Evolutionary conservation across 495 filamentous ascomycete genomes (phyloP), one percentile per base, ranked within the genome.

Genomic region (Trichoderma reesei): DNA sequence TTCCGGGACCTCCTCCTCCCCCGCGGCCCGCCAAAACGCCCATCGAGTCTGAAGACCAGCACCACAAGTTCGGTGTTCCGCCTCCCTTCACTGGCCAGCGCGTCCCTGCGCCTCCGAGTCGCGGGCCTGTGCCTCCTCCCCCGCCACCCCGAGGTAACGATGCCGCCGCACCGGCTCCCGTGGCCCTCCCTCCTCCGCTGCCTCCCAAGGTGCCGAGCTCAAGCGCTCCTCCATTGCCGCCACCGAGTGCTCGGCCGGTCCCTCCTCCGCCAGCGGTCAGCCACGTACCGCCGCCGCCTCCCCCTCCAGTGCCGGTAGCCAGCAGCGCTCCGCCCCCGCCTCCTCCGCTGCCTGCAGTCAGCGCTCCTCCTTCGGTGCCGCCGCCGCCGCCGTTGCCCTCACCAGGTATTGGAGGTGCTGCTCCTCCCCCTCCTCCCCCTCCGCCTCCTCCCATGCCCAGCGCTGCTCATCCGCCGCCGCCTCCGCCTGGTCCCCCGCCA

Each of bases 1-100:
- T 48, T 31, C 61, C 60, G 2, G 91, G 87, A 2, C 90, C 92
- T 18, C 88, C 90, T 4, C 91, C 92, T 41, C 92, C 92, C 20
- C 92, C 92, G 8, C 80, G 90, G 68, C 92, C 92, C 42, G 89
- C 92, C 2, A 97, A 97, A 74, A 89, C 85, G 3, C 89, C 91
- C 3, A 78, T 92, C 51, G 51, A 56, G 69, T 89, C 93, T 38
- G 89, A 92, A 20, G 82, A 16, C 72, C 79, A 20, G 51, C 70
- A 44, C 31, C 76, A 79, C 37, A 88, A 78, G 66, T 90, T 89
- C 71, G 84, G 82, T 26, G 91, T 97, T 14, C 91, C 94, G 37
- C 93, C 93, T 18, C 86, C 89, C 26, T 96, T 96, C 71, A 75
- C 82, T 61, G 87, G 88, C 42, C 85, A 88, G 67, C 79, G 88